phyloP scores from a whole-genome alignment of 768 basidiomycete species.

The Tricholoma sp. region DNA sequence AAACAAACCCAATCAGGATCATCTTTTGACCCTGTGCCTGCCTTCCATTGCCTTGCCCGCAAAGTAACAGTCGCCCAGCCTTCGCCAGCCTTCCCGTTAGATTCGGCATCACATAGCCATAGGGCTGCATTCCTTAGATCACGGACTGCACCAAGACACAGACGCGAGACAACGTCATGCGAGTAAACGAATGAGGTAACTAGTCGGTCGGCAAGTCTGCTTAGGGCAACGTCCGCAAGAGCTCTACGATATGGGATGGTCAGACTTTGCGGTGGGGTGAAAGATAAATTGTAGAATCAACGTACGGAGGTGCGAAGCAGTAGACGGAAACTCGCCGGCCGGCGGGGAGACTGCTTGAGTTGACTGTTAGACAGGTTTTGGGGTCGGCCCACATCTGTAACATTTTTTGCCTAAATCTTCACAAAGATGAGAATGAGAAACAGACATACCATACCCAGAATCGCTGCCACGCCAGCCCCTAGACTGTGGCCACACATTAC shows the following conservation, averaged over 20 bases:
- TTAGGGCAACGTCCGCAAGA: conserved; percentile 55
- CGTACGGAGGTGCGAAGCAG: conserved; percentile 77
- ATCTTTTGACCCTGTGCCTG: conserved; percentile 45
- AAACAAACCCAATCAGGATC: conserved; percentile 51
- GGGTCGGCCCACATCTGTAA: conserved; percentile 83
- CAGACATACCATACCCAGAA: conserved; percentile 62
- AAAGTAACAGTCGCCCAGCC: conserved; percentile 47
- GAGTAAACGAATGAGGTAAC: conserved; percentile 80
- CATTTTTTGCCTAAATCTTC: background rate
- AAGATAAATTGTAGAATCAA: conserved; percentile 8
- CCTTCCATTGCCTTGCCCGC: conserved; percentile 56
- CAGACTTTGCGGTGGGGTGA: background rate
- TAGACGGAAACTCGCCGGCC: conserved; percentile 67
- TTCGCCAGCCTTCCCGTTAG: conserved; percentile 37
- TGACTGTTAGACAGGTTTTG: conserved; percentile 62
- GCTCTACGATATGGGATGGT: conserved; percentile 34
- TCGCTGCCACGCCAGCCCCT: conserved; percentile 74
- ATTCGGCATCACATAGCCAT: conserved; percentile 76
- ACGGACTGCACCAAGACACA: conserved; percentile 73
- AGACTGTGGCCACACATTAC: conserved; percentile 81
- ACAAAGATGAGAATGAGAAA: background rate
- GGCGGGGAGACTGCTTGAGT: conserved; percentile 65
- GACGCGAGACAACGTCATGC: conserved; percentile 73
- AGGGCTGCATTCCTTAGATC: conserved; percentile 70
- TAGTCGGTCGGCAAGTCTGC: conserved; percentile 53